Percentiles rank a stretch among this genome's conserved stretches.
phyloP scores from a whole-genome alignment of 129 eudicot genomes.

The Centrapalus pauciflorus region DNA sequence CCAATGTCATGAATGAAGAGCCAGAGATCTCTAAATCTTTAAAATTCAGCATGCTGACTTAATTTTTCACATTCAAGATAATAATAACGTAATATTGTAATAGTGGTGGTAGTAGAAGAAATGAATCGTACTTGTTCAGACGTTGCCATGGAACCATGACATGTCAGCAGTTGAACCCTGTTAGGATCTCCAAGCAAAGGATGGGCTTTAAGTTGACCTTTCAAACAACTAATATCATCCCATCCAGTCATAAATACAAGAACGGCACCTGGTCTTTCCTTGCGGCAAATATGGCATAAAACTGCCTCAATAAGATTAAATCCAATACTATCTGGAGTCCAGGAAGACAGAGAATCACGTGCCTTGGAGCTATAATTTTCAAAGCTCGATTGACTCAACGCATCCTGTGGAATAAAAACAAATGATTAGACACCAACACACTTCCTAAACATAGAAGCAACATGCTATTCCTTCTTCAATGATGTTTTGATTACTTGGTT shows the following conservation, averaged over 20 bases:
- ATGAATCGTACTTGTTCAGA: slow-evolving; percentile 67
- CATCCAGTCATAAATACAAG: slow-evolving; percentile 98
- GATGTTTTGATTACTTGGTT: too few species aligned
- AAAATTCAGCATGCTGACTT: not conserved
- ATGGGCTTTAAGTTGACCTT: slow-evolving; percentile 88
- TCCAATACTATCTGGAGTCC: slow-evolving; percentile 92
- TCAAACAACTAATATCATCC: slow-evolving; percentile 94
- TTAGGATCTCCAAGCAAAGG: slow-evolving; percentile 97
- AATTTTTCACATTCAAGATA: not conserved
- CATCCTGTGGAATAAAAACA: slow-evolving; percentile 49
- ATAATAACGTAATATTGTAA: not conserved
- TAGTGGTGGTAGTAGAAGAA: not conserved
- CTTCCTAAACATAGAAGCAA: too few species aligned
- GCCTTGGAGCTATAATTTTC: slow-evolving; percentile 73
- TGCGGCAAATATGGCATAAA: slow-evolving; percentile 90
- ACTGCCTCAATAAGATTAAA: slow-evolving; percentile 98
- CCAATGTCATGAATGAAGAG: not conserved
- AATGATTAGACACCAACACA: not conserved
- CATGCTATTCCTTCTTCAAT: too few species aligned
- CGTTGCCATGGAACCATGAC: slow-evolving; percentile 99
- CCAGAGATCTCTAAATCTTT: not conserved
- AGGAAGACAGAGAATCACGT: slow-evolving; percentile 83
- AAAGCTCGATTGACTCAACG: slow-evolving; percentile 72
- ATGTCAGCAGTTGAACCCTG: slow-evolving; percentile 78
- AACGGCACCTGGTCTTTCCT: slow-evolving; percentile 93